Conservation (phyloP, 148 eudicot species). For the Bassia scoparia region DNA sequence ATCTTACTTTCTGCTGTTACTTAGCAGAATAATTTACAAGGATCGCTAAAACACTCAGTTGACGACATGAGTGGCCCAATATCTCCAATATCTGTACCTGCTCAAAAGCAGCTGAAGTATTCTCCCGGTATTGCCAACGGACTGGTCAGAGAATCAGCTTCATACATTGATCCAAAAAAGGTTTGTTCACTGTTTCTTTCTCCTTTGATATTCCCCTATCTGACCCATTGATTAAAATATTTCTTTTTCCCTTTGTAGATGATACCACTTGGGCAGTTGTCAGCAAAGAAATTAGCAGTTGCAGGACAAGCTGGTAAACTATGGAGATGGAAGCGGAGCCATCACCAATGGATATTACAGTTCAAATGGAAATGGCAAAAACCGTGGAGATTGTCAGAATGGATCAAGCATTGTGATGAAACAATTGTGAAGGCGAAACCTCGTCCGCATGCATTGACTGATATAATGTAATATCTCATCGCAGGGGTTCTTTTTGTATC, state of each 20-base stretch:
- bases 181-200: conserved; percentile 29
- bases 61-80: conserved; percentile 67
- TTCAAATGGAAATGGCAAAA: conserved; percentile 99
- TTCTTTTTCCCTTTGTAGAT: conserved; percentile 42
- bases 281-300: conserved; percentile 80
- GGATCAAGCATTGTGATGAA: conserved; percentile 95
- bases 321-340: conserved; percentile 99
- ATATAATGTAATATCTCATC: conserved; percentile 35
- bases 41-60: conserved; percentile 55
- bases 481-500: conserved; percentile 31
- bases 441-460: conserved; percentile 71
- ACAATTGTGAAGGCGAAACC: conserved; percentile 76
- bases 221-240: conserved; percentile 3
- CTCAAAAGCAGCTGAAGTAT: conserved; percentile 90
- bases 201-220: conserved; percentile 1
- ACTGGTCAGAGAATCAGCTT: conserved; percentile 67
- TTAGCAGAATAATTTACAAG: conserved; percentile 57
- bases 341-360: conserved; percentile 95
- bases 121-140: conserved; percentile 88
- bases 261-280: conserved; percentile 80
- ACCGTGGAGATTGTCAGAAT: conserved; percentile 97
- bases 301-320: conserved; percentile 85
- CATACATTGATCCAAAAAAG: conserved; percentile 80
- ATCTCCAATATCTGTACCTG: conserved; percentile 81
- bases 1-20: not conserved